These are phyloP conservation scores for Candida sanyiensis DNA, from an alignment of 805 yeast species.

Conservation along the genomic window DNA sequence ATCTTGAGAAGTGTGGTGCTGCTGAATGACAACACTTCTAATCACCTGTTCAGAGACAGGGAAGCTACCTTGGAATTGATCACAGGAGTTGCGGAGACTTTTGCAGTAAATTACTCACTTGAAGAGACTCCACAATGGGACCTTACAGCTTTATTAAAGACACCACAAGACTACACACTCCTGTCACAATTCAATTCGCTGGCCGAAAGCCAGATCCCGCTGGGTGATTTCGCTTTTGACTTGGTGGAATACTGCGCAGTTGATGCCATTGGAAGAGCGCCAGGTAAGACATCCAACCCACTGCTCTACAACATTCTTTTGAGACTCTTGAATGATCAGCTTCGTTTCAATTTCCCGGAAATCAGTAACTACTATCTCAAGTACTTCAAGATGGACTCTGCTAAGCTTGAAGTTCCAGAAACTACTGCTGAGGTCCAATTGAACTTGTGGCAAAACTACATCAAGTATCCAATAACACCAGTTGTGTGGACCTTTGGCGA, in stretches of 20 bases:
- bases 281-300: slow-evolving; percentile 1
- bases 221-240: slow-evolving; percentile 10
- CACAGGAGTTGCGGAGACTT: slow-evolving; percentile 1
- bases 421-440: not conserved
- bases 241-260: slow-evolving; percentile 4
- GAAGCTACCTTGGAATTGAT: slow-evolving; percentile 2
- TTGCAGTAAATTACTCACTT: not conserved
- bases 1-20: slow-evolving; percentile 12
- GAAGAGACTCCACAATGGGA: not conserved
- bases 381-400: not conserved
- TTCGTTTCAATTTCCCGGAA: slow-evolving; percentile 10
- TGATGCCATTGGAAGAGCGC: not conserved
- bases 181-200: slow-evolving; percentile 4
- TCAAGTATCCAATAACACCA: slow-evolving; percentile 11
- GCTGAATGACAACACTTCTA: slow-evolving; percentile 3
- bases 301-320: slow-evolving; percentile 9
- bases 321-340: slow-evolving; percentile 11
- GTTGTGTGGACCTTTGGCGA: not conserved
- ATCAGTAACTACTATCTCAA: slow-evolving; percentile 7
- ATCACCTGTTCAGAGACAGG: slow-evolving; percentile 6
- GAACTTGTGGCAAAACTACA: slow-evolving; percentile 17
- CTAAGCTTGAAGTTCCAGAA: not conserved
- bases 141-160: slow-evolving; percentile 1
- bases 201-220: not conserved
- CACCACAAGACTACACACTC: slow-evolving; percentile 1